phyloP scores from a whole-genome alignment of 306 rosid species.

The Cyamopsis tetragonoloba region DNA sequence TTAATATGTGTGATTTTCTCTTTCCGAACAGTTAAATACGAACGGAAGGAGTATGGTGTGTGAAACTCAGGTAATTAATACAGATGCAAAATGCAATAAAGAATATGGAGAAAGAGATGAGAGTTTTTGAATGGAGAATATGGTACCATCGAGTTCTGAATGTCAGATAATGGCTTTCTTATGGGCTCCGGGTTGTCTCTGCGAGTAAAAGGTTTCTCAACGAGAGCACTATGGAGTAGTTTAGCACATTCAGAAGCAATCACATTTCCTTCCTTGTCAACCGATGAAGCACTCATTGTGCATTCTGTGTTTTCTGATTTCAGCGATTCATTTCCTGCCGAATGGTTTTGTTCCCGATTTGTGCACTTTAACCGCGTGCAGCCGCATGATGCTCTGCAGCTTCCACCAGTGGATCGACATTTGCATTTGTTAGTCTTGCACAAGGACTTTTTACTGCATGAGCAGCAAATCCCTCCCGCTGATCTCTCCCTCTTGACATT shows the following conservation, averaged over 20 bases:
- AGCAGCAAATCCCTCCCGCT: slow-evolving; percentile 58
- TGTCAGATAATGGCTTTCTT: slow-evolving; percentile 72
- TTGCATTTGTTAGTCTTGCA: slow-evolving; percentile 85
- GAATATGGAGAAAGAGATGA: neutral
- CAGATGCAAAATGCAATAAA: slow-evolving; percentile 7
- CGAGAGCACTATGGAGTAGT: slow-evolving; percentile 51
- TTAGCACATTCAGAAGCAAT: slow-evolving; percentile 54
- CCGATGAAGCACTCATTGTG: slow-evolving; percentile 19
- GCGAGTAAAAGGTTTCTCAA: slow-evolving; percentile 45
- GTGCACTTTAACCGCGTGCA: slow-evolving; percentile 64
- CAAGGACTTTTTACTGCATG: slow-evolving; percentile 71
- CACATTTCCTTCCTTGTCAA: slow-evolving; percentile 15
- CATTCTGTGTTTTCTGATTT: slow-evolving; percentile 37
- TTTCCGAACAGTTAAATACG: too few relatives aligned
- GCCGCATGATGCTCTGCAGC: slow-evolving; percentile 80
- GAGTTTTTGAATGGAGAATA: slow-evolving; percentile 24
- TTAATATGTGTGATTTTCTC: too few relatives aligned
- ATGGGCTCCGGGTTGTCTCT: slow-evolving; percentile 32
- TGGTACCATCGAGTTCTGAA: slow-evolving; percentile 77
- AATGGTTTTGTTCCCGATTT: slow-evolving; percentile 48
- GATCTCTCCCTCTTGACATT: slow-evolving; percentile 31
- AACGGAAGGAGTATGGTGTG: too few relatives aligned
- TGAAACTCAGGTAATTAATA: neutral
- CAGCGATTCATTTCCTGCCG: slow-evolving; percentile 27
- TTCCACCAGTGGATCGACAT: slow-evolving; percentile 77